phyloP scores from a whole-genome alignment of 2,329 filamentous ascomycete genomes.

The Nemania sp. region DNA sequence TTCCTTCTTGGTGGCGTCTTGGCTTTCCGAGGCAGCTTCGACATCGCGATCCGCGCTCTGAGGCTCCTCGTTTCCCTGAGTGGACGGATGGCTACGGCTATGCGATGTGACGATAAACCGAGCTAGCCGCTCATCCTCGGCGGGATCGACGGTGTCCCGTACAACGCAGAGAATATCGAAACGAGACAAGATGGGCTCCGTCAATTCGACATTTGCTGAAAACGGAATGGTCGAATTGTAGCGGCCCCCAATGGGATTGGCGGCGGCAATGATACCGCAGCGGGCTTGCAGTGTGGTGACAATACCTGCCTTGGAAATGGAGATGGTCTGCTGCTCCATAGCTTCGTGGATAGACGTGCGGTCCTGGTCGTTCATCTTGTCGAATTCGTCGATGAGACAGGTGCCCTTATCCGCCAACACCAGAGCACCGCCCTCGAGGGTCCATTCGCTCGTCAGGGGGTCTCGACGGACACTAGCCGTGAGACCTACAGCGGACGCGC shows the following conservation, averaged over 20 bases:
- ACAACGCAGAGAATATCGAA: slow-evolving; percentile 98
- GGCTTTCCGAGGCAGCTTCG: slow-evolving; percentile 39
- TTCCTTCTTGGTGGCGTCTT: slow-evolving; percentile 44
- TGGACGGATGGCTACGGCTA: slow-evolving; percentile 75
- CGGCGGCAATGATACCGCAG: slow-evolving; percentile 93
- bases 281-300: slow-evolving; percentile 95
- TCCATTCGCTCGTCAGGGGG: slow-evolving; percentile 95
- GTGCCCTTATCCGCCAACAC: slow-evolving; percentile 94
- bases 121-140: slow-evolving; percentile 88
- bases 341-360: slow-evolving; percentile 98
- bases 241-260: slow-evolving; percentile 92
- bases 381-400: slow-evolving; percentile 97
- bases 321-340: slow-evolving; percentile 99
- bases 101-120: slow-evolving; percentile 95
- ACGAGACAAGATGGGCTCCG: slow-evolving; percentile 94
- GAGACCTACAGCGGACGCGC: slow-evolving; percentile 94
- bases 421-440: slow-evolving; percentile 90
- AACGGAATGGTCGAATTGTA: slow-evolving; percentile 98
- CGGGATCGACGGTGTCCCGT: slow-evolving; percentile 89
- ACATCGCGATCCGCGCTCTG: slow-evolving; percentile 68
- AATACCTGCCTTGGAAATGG: slow-evolving; percentile 97
- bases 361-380: slow-evolving; percentile 99
- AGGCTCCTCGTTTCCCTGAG: slow-evolving; percentile 52
- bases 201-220: slow-evolving; percentile 93
- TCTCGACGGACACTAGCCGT: slow-evolving; percentile 96